Percentiles rank a stretch among this genome's conserved stretches.
Conservation (phyloP, 257 asterid genomes). For the Jasminum sambac region DNA sequence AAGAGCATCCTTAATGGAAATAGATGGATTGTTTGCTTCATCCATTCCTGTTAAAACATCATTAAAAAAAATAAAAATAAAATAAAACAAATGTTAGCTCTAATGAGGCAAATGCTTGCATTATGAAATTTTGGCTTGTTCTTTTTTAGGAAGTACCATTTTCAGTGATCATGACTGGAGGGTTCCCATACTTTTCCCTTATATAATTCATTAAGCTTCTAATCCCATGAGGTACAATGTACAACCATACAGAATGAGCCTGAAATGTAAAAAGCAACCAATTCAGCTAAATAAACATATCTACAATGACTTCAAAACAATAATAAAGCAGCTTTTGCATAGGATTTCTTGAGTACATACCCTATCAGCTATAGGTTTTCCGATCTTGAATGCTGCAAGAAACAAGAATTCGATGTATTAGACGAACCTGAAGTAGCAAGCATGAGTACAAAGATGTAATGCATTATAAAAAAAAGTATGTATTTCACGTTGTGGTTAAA, state of each 20-base stretch:
- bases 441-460: background rate
- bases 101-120: background rate
- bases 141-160: constrained; percentile 46
- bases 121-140: background rate
- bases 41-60: constrained; percentile 65
- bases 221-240: constrained; percentile 78
- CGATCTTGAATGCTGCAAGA: constrained; percentile 41
- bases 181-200: constrained; percentile 64
- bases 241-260: constrained; percentile 88
- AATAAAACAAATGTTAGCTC: background rate
- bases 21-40: constrained; percentile 51
- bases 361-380: constrained; percentile 44
- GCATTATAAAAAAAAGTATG: background rate
- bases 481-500: background rate
- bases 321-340: background rate
- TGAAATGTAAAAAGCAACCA: constrained; percentile 27
- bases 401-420: background rate
- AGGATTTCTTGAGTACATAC: constrained; percentile 23
- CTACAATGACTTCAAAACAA: background rate
- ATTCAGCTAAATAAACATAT: background rate
- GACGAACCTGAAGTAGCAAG: background rate
- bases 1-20: constrained; percentile 41
- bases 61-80: background rate
- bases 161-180: constrained; percentile 71
- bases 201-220: constrained; percentile 82